Conservation (phyloP, 768 basidiomycete species). For the Lactarius quietus region DNA sequence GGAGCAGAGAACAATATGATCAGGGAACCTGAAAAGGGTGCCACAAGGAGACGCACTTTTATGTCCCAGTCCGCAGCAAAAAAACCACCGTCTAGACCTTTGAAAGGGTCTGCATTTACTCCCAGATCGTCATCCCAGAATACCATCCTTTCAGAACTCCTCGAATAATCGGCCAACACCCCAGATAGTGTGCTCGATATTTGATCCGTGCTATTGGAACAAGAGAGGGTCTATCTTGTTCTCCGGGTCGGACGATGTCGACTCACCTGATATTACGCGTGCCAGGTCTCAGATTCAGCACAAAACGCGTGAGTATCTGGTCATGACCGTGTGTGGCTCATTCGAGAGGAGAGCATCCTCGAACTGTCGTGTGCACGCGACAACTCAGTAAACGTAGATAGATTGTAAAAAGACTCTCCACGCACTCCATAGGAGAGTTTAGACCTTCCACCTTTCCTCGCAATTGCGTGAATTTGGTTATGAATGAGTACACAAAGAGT, state of each 20-base stretch:
- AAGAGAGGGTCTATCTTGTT: slow-evolving; percentile 35
- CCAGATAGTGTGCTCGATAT: slow-evolving; percentile 71
- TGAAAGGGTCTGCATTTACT: slow-evolving; percentile 72
- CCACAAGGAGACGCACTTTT: slow-evolving; percentile 53
- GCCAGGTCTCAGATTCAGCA: slow-evolving; percentile 78
- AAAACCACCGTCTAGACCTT: slow-evolving; percentile 62
- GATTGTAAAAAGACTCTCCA: slow-evolving; percentile 31
- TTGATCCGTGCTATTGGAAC: slow-evolving; percentile 62
- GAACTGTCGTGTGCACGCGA: slow-evolving; percentile 44
- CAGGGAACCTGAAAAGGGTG: slow-evolving; percentile 27
- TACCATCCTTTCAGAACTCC: slow-evolving; percentile 65
- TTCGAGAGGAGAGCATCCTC: slow-evolving; percentile 73
- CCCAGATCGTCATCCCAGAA: slow-evolving; percentile 75
- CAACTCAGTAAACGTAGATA: slow-evolving; percentile 1
- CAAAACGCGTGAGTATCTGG: slow-evolving; percentile 71
- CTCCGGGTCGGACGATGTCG: slow-evolving; percentile 35
- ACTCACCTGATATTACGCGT: slow-evolving; percentile 87
- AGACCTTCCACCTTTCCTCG: slow-evolving; percentile 74
- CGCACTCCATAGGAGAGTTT: slow-evolving; percentile 82
- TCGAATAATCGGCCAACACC: slow-evolving; percentile 70
- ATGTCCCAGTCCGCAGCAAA: slow-evolving; percentile 78
- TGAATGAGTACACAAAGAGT: slow-evolving; percentile 80
- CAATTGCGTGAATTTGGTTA: slow-evolving; percentile 76
- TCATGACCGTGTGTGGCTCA: slow-evolving; percentile 70
- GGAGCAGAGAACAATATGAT: slow-evolving; percentile 18